phyloP scores from a whole-genome alignment of 2,329 filamentous ascomycete genomes.

The Scedosporium boydii region DNA sequence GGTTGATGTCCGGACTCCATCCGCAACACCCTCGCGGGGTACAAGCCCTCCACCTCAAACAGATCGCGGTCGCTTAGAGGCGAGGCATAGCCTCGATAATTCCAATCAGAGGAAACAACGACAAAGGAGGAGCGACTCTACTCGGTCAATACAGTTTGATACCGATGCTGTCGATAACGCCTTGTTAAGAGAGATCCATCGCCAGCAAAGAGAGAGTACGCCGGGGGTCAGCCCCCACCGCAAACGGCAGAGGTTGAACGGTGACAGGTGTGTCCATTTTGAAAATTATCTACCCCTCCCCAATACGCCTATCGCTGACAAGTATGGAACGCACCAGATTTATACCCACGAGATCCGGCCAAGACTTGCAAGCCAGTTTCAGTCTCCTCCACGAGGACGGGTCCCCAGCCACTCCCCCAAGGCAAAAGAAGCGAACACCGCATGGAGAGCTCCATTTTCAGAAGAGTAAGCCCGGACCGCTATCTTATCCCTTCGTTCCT shows the following conservation, averaged over 20 bases:
- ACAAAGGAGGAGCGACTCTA: constrained; percentile 3
- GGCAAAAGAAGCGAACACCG: constrained; percentile 72
- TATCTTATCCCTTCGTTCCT: background rate
- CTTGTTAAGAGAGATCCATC: constrained; percentile 40
- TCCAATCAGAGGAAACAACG: constrained; percentile 17
- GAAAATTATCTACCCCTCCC: background rate
- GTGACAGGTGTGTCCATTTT: constrained; percentile 41
- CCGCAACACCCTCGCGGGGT: constrained; percentile 23
- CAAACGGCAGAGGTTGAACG: constrained; percentile 51
- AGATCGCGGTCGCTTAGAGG: constrained; percentile 32
- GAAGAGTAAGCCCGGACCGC: constrained; percentile 52
- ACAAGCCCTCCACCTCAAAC: constrained; percentile 34
- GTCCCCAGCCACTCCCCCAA: constrained; percentile 84
- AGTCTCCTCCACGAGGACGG: constrained; percentile 86
- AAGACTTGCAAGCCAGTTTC: constrained; percentile 89
- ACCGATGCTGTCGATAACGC: constrained; percentile 40
- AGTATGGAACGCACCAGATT: constrained; percentile 51
- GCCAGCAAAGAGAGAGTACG: constrained; percentile 41
- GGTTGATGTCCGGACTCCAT: constrained; percentile 18
- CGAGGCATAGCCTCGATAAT: constrained; percentile 28
- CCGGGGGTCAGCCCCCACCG: constrained; percentile 45
- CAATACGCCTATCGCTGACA: background rate
- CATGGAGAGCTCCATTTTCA: constrained; percentile 92
- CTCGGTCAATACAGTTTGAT: constrained; percentile 32
- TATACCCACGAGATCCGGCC: constrained; percentile 86